Evolutionary conservation across 23 red algal genomes (phyloP).

Genomic region (Cyanidioschyzon merolae): DNA sequence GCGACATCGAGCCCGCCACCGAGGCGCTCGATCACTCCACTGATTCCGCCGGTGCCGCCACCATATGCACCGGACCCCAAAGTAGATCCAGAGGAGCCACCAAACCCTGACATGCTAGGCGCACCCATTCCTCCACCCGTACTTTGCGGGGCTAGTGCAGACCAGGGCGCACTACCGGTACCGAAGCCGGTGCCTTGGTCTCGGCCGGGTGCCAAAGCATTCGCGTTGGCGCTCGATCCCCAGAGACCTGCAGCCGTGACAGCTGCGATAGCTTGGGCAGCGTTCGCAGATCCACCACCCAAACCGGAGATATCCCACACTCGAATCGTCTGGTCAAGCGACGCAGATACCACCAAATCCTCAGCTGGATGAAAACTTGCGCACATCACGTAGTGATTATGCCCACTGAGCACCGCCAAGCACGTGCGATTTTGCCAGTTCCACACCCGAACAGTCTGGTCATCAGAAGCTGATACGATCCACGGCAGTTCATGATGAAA

Average conservation of each 20-base stretch:
- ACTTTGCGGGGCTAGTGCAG: background rate
- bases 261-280: constrained; percentile 19
- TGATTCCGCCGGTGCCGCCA: background rate
- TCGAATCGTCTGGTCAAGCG: constrained; percentile 88
- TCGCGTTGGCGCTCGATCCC: too few species aligned
- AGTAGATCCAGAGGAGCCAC: background rate
- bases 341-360: constrained; percentile 90
- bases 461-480: constrained; percentile 97
- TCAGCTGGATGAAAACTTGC: constrained; percentile 85
- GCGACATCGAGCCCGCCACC: constrained; percentile 68
- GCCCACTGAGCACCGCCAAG: constrained; percentile 83
- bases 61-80: background rate
- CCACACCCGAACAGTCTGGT: constrained; percentile 99
- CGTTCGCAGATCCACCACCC: constrained; percentile 45
- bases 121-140: background rate
- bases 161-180: background rate
- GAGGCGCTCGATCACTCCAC: constrained; percentile 65
- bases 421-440: constrained; percentile 99
- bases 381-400: constrained; percentile 97
- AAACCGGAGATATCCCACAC: constrained; percentile 97
- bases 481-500: constrained; percentile 98
- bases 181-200: background rate
- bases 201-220: background rate
- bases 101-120: background rate
- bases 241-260: background rate